Evolutionary conservation across 257 asterid species (phyloP).

Genomic region (Plantago elongata): DNA sequence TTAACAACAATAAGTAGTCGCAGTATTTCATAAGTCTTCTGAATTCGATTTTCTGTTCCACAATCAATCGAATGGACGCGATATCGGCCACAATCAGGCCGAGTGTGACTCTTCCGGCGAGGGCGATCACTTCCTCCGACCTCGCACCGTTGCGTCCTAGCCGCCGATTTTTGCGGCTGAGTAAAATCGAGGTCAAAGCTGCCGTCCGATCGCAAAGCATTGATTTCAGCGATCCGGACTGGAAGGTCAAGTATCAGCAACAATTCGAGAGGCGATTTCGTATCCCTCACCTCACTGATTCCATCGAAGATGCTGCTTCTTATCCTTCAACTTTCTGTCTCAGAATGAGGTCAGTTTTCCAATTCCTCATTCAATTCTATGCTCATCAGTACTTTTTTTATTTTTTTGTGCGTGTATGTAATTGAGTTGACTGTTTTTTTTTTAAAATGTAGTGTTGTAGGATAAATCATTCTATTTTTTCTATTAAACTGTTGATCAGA

Average conservation of each 20-base stretch:
- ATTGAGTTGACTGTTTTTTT: background rate
- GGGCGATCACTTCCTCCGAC: conserved; percentile 21
- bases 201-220: conserved; percentile 24
- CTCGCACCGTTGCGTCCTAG: conserved; percentile 16
- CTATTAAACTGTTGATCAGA: background rate
- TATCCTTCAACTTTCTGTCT: conserved; percentile 84
- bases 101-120: conserved; percentile 23
- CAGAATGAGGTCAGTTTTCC: conserved; percentile 55
- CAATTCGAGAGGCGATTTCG: conserved; percentile 69
- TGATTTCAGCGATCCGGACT: conserved; percentile 70
- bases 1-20: background rate
- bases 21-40: background rate
- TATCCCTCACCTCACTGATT: conserved; percentile 65
- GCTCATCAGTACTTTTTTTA: background rate
- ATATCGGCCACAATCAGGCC: conserved; percentile 52
- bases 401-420: background rate
- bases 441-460: background rate
- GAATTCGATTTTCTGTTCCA: background rate
- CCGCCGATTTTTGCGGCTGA: background rate
- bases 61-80: conserved; percentile 40
- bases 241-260: conserved; percentile 61
- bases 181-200: conserved; percentile 29
- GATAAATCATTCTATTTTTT: background rate
- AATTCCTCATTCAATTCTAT: background rate
- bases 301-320: conserved; percentile 48